Evolutionary conservation across 345 rosid genomes (phyloP).

Genomic region (Angophora floribunda): DNA sequence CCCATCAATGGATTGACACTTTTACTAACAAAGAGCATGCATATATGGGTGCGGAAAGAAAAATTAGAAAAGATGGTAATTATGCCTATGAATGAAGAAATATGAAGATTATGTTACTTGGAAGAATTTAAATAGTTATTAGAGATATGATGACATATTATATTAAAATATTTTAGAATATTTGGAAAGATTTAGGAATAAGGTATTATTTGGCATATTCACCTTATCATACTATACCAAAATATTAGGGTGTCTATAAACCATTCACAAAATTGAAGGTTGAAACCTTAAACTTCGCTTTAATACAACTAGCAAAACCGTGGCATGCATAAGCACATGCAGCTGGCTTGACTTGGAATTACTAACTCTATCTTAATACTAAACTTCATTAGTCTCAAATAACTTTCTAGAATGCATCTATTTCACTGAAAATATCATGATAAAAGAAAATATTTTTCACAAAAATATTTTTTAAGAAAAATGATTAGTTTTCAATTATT

Average conservation of each 20-base stretch:
- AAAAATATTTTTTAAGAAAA: not conserved
- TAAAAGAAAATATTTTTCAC: not conserved
- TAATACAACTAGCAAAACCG: not conserved
- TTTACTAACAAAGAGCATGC: not conserved
- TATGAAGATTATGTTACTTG: not conserved
- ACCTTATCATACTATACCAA: not conserved
- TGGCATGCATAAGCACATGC: not conserved
- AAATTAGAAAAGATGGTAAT: not conserved
- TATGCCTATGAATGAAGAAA: not conserved
- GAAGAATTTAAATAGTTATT: not conserved
- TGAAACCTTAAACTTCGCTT: not conserved
- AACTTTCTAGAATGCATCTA: not conserved
- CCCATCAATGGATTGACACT: not conserved
- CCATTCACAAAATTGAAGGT: not conserved
- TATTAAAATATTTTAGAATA: not conserved
- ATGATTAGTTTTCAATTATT: not conserved
- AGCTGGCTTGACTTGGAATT: not conserved
- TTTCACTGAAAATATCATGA: not conserved
- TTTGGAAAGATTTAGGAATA: not conserved
- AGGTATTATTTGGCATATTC: not conserved
- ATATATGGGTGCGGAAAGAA: not conserved
- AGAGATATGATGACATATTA: not conserved
- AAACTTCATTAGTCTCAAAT: not conserved
- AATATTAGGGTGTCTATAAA: not conserved
- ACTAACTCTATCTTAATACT: not conserved